Percentiles rank a stretch among this genome's conserved stretches.
phyloP scores from a whole-genome alignment of 2,329 filamentous ascomycete species.

The Ophiostoma novo-ulmi region DNA sequence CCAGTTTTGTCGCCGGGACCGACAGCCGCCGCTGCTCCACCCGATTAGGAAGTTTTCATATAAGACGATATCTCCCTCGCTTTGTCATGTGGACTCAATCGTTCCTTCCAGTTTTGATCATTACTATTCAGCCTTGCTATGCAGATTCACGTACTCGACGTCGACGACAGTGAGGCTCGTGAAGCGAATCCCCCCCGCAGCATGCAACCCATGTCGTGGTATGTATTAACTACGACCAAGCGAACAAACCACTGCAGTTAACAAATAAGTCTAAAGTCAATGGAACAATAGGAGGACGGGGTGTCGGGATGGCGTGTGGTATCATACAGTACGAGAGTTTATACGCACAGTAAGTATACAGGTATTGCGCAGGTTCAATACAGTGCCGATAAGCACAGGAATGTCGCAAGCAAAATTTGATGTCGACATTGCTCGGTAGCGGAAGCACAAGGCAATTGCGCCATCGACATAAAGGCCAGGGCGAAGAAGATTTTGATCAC shows the following conservation, averaged over 20 bases:
- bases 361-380: background rate
- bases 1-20: slow-evolving; percentile 19
- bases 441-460: slow-evolving; percentile 26
- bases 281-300: slow-evolving; percentile 7
- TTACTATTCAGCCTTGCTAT: background rate
- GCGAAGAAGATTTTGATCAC: slow-evolving; percentile 33
- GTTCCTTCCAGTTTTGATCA: background rate
- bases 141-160: background rate
- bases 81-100: background rate
- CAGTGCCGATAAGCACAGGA: slow-evolving; percentile 17
- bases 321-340: background rate
- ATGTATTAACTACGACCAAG: slow-evolving; percentile 1
- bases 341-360: background rate
- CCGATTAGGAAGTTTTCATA: slow-evolving; percentile 15
- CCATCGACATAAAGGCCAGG: slow-evolving; percentile 24
- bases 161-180: background rate
- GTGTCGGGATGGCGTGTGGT: background rate
- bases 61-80: slow-evolving; percentile 12
- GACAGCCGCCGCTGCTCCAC: slow-evolving; percentile 22
- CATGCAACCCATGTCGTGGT: slow-evolving; percentile 12
- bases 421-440: slow-evolving; percentile 29
- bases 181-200: background rate
- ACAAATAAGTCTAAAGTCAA: slow-evolving; percentile 4
- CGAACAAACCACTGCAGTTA: background rate
- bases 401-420: slow-evolving; percentile 22